Evolutionary conservation across 1,139 yeast genomes (phyloP).

Genomic region (Geotrichum aggregatum): DNA sequence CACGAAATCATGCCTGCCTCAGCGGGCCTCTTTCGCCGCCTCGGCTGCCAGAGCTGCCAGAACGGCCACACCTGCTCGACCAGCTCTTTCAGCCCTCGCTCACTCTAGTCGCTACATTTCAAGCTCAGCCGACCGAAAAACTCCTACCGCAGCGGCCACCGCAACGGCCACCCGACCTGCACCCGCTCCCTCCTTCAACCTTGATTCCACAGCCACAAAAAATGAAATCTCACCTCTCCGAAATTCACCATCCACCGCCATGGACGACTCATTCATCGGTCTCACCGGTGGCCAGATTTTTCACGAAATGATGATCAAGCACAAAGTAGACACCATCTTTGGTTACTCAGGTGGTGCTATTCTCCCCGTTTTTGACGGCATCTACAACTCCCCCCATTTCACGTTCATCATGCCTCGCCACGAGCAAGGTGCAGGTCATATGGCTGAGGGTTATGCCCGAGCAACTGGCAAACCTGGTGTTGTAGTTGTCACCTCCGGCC

Average conservation of each 20-base stretch:
- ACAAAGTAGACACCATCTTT: constrained; percentile 88
- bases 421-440: constrained; percentile 99
- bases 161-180: constrained; percentile 39
- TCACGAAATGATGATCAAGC: constrained; percentile 98
- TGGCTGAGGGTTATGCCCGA: constrained; percentile 98
- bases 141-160: constrained; percentile 17
- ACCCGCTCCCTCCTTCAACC: constrained; percentile 52
- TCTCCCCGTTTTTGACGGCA: constrained; percentile 95
- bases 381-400: constrained; percentile 83
- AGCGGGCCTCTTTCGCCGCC: constrained; percentile 11
- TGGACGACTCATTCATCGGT: constrained; percentile 59
- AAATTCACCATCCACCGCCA: constrained; percentile 24
- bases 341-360: constrained; percentile 99
- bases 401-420: constrained; percentile 90
- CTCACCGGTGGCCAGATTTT: constrained; percentile 95
- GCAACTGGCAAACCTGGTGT: constrained; percentile 98
- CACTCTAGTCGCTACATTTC: constrained; percentile 14
- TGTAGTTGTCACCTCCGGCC: constrained; percentile 95
- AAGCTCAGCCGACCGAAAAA: constrained; percentile 16
- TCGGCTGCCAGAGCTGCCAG: constrained; percentile 4
- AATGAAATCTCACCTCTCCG: constrained; percentile 8
- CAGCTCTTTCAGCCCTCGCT: neutral
- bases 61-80: neutral
- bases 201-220: constrained; percentile 7
- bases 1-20: constrained; percentile 13